Conservation (phyloP, 2,329 filamentous ascomycete genomes). For the Pleurostoma richardsiae region DNA sequence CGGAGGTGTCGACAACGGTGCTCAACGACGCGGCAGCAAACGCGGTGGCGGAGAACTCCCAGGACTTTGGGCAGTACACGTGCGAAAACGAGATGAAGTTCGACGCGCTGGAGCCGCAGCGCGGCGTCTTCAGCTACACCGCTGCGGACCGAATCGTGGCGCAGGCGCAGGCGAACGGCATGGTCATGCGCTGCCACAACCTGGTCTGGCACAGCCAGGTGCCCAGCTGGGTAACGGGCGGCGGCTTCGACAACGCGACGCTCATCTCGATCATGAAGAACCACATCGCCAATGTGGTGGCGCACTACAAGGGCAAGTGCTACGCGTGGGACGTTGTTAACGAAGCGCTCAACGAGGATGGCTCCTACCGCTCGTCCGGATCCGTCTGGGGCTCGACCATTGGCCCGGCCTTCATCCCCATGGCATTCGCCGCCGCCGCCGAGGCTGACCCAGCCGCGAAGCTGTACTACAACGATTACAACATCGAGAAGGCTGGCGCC, state of each 20-base stretch:
- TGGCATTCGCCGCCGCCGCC: conserved; percentile 28
- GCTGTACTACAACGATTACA: conserved; percentile 33
- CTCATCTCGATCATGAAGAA: conserved; percentile 45
- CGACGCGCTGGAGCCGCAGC: conserved; percentile 53
- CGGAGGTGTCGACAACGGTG: conserved; percentile 54
- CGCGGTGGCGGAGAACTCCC: conserved; percentile 41
- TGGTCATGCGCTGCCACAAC: conserved; percentile 55
- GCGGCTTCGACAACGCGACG: conserved; percentile 50
- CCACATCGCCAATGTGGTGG: conserved; percentile 51
- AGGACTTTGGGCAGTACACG: conserved; percentile 57
- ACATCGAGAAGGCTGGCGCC: conserved; percentile 33
- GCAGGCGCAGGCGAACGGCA: conserved; percentile 35
- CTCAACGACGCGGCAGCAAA: conserved; percentile 47
- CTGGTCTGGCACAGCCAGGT: conserved; percentile 41
- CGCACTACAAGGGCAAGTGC: conserved; percentile 50
- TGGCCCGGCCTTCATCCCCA: conserved; percentile 49
- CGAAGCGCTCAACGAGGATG: conserved; percentile 53
- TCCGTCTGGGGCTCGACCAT: conserved; percentile 50
- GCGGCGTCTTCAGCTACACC: conserved; percentile 50
- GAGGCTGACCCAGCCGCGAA: conserved; percentile 3
- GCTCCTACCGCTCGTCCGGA: conserved; percentile 33
- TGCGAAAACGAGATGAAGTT: conserved; percentile 58
- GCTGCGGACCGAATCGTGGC: conserved; percentile 43
- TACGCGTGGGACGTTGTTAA: conserved; percentile 61
- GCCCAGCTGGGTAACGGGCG: conserved; percentile 39